These are phyloP conservation scores for Venturia pyrina DNA, from an alignment of 2,329 filamentous ascomycete species.

Conservation along the genomic window DNA sequence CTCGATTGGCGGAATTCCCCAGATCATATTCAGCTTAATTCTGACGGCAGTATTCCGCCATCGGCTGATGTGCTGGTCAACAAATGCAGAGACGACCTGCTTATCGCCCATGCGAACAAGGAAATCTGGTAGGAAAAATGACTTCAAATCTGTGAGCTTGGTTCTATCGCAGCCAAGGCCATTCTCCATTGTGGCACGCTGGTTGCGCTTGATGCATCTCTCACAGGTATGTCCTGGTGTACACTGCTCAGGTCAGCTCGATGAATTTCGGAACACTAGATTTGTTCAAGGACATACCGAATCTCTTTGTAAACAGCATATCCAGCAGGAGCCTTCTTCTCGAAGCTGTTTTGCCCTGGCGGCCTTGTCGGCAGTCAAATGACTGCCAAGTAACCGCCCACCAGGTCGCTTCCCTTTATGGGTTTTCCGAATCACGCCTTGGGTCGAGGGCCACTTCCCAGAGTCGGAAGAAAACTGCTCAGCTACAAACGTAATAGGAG, in stretches of 20 bases:
- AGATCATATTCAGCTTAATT: slow-evolving; percentile 33
- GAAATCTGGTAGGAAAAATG: slow-evolving; percentile 30
- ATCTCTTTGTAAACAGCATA: slow-evolving; percentile 38
- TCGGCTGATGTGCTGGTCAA: slow-evolving; percentile 27
- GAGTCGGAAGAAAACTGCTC: slow-evolving; percentile 4
- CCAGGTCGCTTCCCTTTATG: slow-evolving; percentile 23
- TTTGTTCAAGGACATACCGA: slow-evolving; percentile 22
- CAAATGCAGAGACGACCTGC: slow-evolving; percentile 30
- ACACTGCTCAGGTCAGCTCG: slow-evolving; percentile 21
- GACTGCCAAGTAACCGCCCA: slow-evolving; percentile 29
- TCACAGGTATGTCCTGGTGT: slow-evolving; percentile 29
- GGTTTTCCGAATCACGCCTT: slow-evolving; percentile 12
- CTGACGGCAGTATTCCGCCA: slow-evolving; percentile 29
- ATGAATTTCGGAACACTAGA: slow-evolving; percentile 1
- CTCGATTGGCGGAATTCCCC: slow-evolving; percentile 31
- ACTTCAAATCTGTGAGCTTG: slow-evolving; percentile 34
- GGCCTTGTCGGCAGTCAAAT: slow-evolving; percentile 25
- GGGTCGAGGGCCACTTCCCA: background rate
- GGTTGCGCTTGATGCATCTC: slow-evolving; percentile 28
- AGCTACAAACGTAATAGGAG: background rate
- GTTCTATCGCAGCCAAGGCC: slow-evolving; percentile 36
- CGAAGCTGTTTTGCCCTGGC: slow-evolving; percentile 36
- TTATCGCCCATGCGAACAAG: slow-evolving; percentile 33
- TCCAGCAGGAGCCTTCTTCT: slow-evolving; percentile 37
- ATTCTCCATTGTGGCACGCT: slow-evolving; percentile 27